Evolutionary conservation across 1,284 basidiomycete species (phyloP).

Genomic region (Fomitopsis betulina): DNA sequence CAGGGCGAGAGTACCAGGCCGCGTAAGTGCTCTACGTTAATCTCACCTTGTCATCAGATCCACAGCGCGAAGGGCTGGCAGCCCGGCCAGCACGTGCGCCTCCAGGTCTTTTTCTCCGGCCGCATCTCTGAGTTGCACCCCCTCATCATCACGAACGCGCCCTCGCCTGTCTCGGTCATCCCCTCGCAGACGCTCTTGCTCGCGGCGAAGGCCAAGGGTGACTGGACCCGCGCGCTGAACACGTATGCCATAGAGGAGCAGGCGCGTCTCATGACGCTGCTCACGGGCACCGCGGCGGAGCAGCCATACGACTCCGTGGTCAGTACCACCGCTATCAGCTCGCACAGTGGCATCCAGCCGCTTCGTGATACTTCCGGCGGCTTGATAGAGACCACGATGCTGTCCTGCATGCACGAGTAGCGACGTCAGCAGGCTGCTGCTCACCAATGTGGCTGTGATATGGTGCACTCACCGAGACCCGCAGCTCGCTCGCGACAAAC

Average conservation of each 20-base stretch:
- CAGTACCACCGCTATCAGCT: slow-evolving; percentile 22
- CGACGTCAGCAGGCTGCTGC: neutral
- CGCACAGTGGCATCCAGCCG: slow-evolving; percentile 18
- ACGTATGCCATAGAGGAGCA: slow-evolving; percentile 36
- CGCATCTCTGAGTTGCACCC: slow-evolving; percentile 76
- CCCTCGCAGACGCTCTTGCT: slow-evolving; percentile 43
- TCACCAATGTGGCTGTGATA: neutral
- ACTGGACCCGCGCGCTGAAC: slow-evolving; percentile 65
- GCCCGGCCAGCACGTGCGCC: slow-evolving; percentile 73
- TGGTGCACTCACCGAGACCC: slow-evolving; percentile 23
- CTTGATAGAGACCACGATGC: slow-evolving; percentile 21
- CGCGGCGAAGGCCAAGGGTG: slow-evolving; percentile 53
- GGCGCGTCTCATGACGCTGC: slow-evolving; percentile 15
- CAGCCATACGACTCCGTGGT: slow-evolving; percentile 22
- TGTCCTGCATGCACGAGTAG: slow-evolving; percentile 17
- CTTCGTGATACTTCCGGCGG: slow-evolving; percentile 16
- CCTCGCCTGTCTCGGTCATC: slow-evolving; percentile 51
- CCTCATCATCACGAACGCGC: slow-evolving; percentile 69
- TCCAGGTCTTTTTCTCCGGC: slow-evolving; percentile 67
- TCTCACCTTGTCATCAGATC: slow-evolving; percentile 41
- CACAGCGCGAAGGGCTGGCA: slow-evolving; percentile 69
- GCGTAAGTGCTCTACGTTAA: no score
- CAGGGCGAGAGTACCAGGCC: no score
- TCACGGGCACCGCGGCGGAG: slow-evolving; percentile 12
- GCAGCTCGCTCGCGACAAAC: slow-evolving; percentile 22